These are phyloP conservation scores for Suillus tomentosus DNA, from an alignment of 768 basidiomycete genomes.

Conservation along the genomic window DNA sequence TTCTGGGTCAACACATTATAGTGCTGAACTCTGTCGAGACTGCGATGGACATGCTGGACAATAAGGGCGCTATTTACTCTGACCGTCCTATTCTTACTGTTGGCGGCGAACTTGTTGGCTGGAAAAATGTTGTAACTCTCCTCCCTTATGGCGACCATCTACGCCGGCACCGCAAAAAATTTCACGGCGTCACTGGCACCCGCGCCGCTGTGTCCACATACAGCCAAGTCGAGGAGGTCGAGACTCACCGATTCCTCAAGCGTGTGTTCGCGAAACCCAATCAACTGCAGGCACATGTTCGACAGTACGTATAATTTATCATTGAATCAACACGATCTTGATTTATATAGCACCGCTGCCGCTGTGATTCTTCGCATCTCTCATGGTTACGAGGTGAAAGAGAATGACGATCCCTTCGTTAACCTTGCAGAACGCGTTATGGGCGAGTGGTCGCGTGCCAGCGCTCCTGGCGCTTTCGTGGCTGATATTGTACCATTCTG, in stretches of 20 bases:
- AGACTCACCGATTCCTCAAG: slow-evolving; percentile 45
- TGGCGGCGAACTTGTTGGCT: slow-evolving; percentile 37
- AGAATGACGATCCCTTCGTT: slow-evolving; percentile 51
- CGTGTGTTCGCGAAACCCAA: slow-evolving; percentile 40
- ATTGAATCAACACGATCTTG: neutral
- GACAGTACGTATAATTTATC: slow-evolving; percentile 33
- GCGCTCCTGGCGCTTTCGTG: slow-evolving; percentile 48
- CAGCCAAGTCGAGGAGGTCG: slow-evolving; percentile 39
- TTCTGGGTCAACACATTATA: slow-evolving; percentile 61
- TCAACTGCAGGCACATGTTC: slow-evolving; percentile 41
- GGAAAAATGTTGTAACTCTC: slow-evolving; percentile 37
- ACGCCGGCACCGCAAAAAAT: slow-evolving; percentile 42
- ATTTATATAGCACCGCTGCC: slow-evolving; percentile 45
- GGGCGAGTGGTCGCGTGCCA: slow-evolving; percentile 50
- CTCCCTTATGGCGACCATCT: slow-evolving; percentile 43
- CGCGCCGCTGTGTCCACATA: slow-evolving; percentile 38
- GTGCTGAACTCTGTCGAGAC: slow-evolving; percentile 53
- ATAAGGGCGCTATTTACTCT: slow-evolving; percentile 65
- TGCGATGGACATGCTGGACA: slow-evolving; percentile 62
- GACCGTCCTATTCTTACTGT: slow-evolving; percentile 56
- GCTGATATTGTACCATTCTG: slow-evolving; percentile 52
- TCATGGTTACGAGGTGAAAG: slow-evolving; percentile 58
- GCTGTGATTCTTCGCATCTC: slow-evolving; percentile 54
- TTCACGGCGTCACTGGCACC: slow-evolving; percentile 44
- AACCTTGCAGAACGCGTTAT: slow-evolving; percentile 51